Conservation (phyloP, 2,329 filamentous ascomycete genomes). For the Hypoxylon sp. region DNA sequence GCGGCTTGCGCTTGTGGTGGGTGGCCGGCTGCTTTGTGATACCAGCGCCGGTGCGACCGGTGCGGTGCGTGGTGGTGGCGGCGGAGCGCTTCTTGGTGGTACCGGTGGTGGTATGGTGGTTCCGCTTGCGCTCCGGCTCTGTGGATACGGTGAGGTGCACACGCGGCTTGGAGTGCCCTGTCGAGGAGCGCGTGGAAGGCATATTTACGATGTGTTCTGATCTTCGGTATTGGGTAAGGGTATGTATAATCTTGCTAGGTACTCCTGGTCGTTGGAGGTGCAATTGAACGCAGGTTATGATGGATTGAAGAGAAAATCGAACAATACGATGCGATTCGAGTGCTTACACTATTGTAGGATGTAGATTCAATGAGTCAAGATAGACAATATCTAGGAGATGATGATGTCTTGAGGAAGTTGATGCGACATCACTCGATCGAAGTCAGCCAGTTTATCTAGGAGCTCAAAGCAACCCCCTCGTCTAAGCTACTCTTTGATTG, state of each 20-base stretch:
- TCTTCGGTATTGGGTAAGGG: neutral
- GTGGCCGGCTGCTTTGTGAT: constrained; percentile 45
- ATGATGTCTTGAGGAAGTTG: constrained; percentile 17
- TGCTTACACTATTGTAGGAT: neutral
- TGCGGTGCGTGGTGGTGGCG: constrained; percentile 32
- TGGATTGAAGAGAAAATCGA: neutral
- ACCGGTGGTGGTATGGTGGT: neutral
- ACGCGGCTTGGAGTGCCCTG: constrained; percentile 50
- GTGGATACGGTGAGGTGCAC: constrained; percentile 48
- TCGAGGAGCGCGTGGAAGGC: constrained; percentile 50
- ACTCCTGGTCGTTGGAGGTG: neutral
- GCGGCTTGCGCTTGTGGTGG: constrained; percentile 52
- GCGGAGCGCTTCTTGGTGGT: constrained; percentile 24
- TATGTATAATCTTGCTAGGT: neutral
- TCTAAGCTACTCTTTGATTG: constrained; percentile 12
- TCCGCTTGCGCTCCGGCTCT: constrained; percentile 50
- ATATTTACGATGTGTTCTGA: constrained; percentile 21
- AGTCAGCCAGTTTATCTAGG: constrained; percentile 10
- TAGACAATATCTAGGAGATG: neutral
- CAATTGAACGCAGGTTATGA: neutral
- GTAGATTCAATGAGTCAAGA: neutral
- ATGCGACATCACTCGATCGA: constrained; percentile 9
- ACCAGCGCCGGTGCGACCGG: constrained; percentile 34
- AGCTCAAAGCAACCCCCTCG: neutral
- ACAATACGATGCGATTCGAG: neutral